Base-by-base conservation (phyloP, 2,329 filamentous ascomycete genomes). In the Cytospora chrysosperma region DNA sequence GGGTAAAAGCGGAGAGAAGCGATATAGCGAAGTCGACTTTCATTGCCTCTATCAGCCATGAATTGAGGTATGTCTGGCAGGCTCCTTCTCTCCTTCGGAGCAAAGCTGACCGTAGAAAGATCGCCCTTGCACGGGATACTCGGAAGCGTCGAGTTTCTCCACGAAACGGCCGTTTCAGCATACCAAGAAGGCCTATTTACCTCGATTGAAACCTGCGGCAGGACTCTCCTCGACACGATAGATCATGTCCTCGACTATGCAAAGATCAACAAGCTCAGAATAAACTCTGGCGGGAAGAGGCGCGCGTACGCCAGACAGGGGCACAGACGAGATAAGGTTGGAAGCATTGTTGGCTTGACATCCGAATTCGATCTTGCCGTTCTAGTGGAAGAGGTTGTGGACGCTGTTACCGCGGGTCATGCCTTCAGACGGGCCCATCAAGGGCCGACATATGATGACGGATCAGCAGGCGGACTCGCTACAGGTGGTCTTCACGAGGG, bases 111-210 rank as follows among this genome's bases (percentile, higher is more conserved):
- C 3, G 37, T 7, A 26, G 7, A 7, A 12, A 76, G 84, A 19
- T 83, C 79, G 3, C 84, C 84, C 2, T 73, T 87, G 0, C 83
- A 86, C 65, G 84, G 83, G 2, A 83, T 86, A 28, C 73, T 86
- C 1, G 82, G 81, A 0, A 84, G 73, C 67, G 78, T 78, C 6
- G 81, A 83, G 64, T 74, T 84, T 43, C 70, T 85, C 0, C 77
- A 78, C 17, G 81, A 82, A 15, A 79, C 77, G 0, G 67, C 74
- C 2, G 70, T 82, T 53, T 74, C 76, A 51, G 72, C 75, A 8
- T 72, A 76, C 26, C 79, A 82, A 64, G 70, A 74, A 6, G 75
- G 77, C 19, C 74, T 81, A 34, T 71, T 82, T 8, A 74, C 77
- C 55, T 80, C 79, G 49, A 78, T 83, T 26, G 76, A 81, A 64